phyloP scores from a whole-genome alignment of 176 grass and related monocot genomes.

The Bolboschoenus planiculmis region DNA sequence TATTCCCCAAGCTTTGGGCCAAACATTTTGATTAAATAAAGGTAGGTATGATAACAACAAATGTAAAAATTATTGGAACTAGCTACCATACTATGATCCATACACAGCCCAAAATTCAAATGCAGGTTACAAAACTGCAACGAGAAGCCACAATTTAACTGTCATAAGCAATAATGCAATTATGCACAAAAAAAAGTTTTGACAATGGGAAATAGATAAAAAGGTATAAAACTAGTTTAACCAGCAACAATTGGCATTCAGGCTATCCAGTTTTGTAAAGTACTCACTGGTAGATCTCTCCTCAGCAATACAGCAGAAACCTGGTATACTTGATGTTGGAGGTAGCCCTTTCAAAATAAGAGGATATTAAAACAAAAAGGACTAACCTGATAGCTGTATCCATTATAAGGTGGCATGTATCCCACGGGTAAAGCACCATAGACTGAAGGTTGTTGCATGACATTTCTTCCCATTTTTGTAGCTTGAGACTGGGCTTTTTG shows the following conservation, averaged over 20 bases:
- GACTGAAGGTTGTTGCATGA: constrained; percentile 73
- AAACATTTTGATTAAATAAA: neutral
- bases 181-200: neutral
- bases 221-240: neutral
- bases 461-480: constrained; percentile 38
- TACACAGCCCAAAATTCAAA: neutral
- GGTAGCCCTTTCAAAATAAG: neutral
- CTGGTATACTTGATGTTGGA: neutral
- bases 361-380: constrained; percentile 10
- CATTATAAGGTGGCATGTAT: constrained; percentile 92
- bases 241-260: neutral
- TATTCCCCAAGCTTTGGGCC: neutral
- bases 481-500: constrained; percentile 81
- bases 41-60: neutral
- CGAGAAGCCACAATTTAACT: neutral
- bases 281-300: neutral
- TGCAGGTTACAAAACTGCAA: neutral
- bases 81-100: neutral
- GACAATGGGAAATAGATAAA: neutral
- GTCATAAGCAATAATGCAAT: neutral
- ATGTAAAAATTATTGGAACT: neutral
- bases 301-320: neutral
- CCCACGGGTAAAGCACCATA: constrained; percentile 90
- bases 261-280: neutral
- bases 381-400: constrained; percentile 86